A percentile compares a stretch with the other conserved stretches of the same genome.
Evolutionary conservation across 2,329 filamentous ascomycete genomes (phyloP).

Genomic region (Colletotrichum camelliae): DNA sequence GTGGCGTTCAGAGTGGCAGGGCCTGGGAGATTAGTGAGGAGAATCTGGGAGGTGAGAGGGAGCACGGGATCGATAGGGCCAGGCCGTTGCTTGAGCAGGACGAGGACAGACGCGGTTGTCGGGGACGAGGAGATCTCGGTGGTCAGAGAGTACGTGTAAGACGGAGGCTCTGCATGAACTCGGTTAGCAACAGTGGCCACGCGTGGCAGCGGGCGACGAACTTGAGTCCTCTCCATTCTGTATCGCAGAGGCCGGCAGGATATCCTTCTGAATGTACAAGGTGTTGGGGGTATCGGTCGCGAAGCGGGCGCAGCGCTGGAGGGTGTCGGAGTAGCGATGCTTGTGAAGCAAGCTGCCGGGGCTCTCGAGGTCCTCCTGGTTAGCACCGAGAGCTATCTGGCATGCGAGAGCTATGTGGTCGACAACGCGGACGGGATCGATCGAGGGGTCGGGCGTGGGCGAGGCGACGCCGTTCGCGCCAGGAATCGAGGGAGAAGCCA

Average conservation of each 20-base stretch:
- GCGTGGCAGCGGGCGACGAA: background rate
- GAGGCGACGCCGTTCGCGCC: slow-evolving; percentile 51
- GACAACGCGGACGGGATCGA: slow-evolving; percentile 73
- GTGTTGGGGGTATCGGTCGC: slow-evolving; percentile 86
- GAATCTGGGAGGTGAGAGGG: slow-evolving; percentile 86
- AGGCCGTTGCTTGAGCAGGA: slow-evolving; percentile 82
- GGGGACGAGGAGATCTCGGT: slow-evolving; percentile 81
- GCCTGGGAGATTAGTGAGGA: slow-evolving; percentile 90
- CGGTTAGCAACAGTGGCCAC: slow-evolving; percentile 28
- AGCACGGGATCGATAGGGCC: slow-evolving; percentile 83
- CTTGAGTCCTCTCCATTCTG: slow-evolving; percentile 48
- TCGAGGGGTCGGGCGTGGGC: slow-evolving; percentile 52
- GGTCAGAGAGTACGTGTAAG: slow-evolving; percentile 80
- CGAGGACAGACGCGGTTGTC: slow-evolving; percentile 84
- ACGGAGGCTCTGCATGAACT: slow-evolving; percentile 41
- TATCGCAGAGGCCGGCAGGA: slow-evolving; percentile 58
- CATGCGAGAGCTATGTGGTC: slow-evolving; percentile 76
- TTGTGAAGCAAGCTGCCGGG: slow-evolving; percentile 83
- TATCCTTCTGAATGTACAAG: slow-evolving; percentile 90
- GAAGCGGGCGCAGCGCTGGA: slow-evolving; percentile 88
- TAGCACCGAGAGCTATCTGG: slow-evolving; percentile 76
- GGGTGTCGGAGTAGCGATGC: slow-evolving; percentile 74
- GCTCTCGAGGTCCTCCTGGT: slow-evolving; percentile 78
- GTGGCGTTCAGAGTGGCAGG: slow-evolving; percentile 72
- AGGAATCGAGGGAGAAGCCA: slow-evolving; percentile 51